Conservation (phyloP, 768 basidiomycete species). For the Pleurotus citrinopileatus region DNA sequence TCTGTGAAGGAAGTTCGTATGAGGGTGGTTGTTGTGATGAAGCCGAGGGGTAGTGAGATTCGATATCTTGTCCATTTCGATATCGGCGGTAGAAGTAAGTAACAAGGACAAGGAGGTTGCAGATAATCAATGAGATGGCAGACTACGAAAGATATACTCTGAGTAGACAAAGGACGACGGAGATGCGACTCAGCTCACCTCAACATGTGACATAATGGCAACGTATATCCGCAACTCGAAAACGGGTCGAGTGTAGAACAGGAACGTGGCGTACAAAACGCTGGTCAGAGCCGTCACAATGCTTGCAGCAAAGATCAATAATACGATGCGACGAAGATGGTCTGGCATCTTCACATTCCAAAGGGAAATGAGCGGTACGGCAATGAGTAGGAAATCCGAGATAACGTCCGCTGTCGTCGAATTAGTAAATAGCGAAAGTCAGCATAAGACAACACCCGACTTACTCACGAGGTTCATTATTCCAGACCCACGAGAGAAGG, state of each 20-base stretch:
- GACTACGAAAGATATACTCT: background rate
- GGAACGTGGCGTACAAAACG: slow-evolving; percentile 2
- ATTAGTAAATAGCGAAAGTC: too few species aligned
- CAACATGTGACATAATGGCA: background rate
- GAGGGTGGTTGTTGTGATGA: background rate
- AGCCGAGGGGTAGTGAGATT: slow-evolving; percentile 3
- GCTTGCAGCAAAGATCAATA: slow-evolving; percentile 10
- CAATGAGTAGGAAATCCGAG: slow-evolving; percentile 7
- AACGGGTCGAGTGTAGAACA: background rate
- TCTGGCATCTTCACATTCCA: slow-evolving; percentile 10
- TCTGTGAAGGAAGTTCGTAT: background rate
- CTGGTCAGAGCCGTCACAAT: slow-evolving; percentile 6
- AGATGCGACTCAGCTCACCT: background rate
- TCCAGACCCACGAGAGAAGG: background rate
- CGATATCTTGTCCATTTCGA: slow-evolving; percentile 2
- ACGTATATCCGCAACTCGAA: background rate
- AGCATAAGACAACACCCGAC: background rate
- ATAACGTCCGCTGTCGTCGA: slow-evolving; percentile 13
- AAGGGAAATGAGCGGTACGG: slow-evolving; percentile 3
- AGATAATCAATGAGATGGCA: slow-evolving; percentile 4
- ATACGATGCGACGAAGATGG: slow-evolving; percentile 9
- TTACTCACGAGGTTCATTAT: background rate
- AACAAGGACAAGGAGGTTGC: slow-evolving; percentile 10
- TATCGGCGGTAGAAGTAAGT: slow-evolving; percentile 4
- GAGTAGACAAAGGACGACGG: background rate